Evolutionary conservation across 768 basidiomycete genomes (phyloP), one percentile per base, ranked within the genome.

Genomic region (Chalciporus sphaerocephalus): DNA sequence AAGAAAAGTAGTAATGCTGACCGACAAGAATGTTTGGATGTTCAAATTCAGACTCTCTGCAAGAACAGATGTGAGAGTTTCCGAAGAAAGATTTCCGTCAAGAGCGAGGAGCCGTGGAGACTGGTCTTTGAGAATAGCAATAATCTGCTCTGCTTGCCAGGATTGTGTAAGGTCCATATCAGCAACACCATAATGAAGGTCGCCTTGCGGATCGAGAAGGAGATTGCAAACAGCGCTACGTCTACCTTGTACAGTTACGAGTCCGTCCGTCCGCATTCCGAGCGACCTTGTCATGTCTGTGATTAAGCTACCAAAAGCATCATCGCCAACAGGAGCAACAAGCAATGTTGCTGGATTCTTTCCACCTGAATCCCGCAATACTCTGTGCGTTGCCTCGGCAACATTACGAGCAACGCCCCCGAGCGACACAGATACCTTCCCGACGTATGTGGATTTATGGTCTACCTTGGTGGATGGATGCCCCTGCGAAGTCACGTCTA

Each of bases 361-460:
- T 16, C 57, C 53, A 8, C 66, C 54, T 6, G 66, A 63, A 30
- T 38, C 50, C 34, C 68, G 57, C 48, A 83, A 60, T 5, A 85
- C 63, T 22, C 88, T 80, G 60, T 89, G 83, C 6, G 92, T 77
- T 1, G 92, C 90, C 63, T 97, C 93, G 2, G 94, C 88, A 34
- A 99, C 80, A 61, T 99, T 99, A n/a, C 94, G 83, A 1, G 80
- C 93, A 12, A 99, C 95, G 22, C 95, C 95, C 1, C 95, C 95
- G 5, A 89, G 69, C 0, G 85, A 76, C 30, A 94, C 49, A 13
- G 72, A 69, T 20, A 98, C 80, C 11, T 62, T 70, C 9, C 96
- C 96, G 0, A 92, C 92, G 10, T 76, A 76, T 0, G 94, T 98
- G 0, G 92, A 87, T 45, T 81, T 74, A 11, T 74, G 63, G n/a